Base-by-base conservation (phyloP, 2,329 filamentous ascomycete species). In the Xylogone sp. region DNA sequence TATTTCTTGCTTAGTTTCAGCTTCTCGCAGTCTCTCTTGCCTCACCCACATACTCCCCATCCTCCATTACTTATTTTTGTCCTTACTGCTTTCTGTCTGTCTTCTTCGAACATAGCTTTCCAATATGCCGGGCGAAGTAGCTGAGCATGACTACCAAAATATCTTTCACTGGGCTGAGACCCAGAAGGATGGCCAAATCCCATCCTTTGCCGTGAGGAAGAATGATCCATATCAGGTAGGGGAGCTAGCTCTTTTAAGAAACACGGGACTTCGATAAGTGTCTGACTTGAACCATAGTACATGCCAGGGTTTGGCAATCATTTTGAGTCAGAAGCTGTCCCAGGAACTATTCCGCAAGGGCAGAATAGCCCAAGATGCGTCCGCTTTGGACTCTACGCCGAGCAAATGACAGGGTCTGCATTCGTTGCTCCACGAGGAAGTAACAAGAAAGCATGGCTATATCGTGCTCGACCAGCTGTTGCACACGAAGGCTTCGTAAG, bases 161-260 rank as follows among this genome's bases (percentile, higher is more conserved):
- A 75, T 77, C 58, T 77, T 78, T 53, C 75, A 78, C 60, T 83
- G 80, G 79, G 79, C 78, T 0, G 78, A 81, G 60, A 82, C 79
- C n/a, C 79, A 83, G 57, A 74, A 81, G 59, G 72, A 82, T 61
- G 79, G 75, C 0, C 60, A 69, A 0, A 73, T 82, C 21, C 79
- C 78, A 10, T 80, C 78, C 0, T 83, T 82, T 57, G 71, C 67
- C 3, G 73, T 69, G 54, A 74, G 72, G 64, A 78, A 66, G 65
- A 82, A 79, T 56, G 76, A 79, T 60, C 76, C 76, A 31, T 79
- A 80, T 62, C 65, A 76, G 64, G 73, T 75, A 65, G 58, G 59
- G 34, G 6, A 39, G 5, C 34, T 18, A n/a, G n/a, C n/a, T n/a
- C n/a, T n/a, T n/a, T n/a, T n/a, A n/a, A n/a, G n/a, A 44, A 20